phyloP scores from a whole-genome alignment of 202 grass and related monocot genomes.

The Dendrocalamus latiflorus region DNA sequence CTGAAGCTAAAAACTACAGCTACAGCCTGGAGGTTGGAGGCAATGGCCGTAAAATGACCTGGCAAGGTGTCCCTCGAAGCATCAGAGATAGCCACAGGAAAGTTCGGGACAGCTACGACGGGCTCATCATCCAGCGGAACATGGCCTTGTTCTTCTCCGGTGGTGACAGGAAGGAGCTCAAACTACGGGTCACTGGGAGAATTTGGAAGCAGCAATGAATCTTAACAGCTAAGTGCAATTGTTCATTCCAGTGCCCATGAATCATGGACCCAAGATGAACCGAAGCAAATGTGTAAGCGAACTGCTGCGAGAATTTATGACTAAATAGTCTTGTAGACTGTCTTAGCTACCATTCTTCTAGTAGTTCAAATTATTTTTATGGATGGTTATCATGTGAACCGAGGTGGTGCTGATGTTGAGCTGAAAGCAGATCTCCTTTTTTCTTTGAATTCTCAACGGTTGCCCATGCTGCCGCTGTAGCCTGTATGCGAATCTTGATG shows the following conservation, averaged over 20 bases:
- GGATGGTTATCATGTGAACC: not conserved
- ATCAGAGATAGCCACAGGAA: no score
- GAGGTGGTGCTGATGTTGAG: not conserved
- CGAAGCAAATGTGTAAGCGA: not conserved
- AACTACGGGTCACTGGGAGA: slow-evolving; percentile 85
- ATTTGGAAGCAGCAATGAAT: slow-evolving; percentile 91
- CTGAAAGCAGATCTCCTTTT: slow-evolving; percentile 36
- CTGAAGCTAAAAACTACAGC: no score
- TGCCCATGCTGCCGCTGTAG: not conserved
- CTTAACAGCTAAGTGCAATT: not conserved
- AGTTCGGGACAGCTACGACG: no score
- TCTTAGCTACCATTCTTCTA: not conserved
- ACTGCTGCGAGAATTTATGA: not conserved
- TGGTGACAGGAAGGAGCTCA: slow-evolving; percentile 87
- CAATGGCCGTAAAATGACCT: no score
- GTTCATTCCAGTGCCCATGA: not conserved
- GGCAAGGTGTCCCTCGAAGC: no score
- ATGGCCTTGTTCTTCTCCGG: no score
- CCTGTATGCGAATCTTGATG: not conserved
- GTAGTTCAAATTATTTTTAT: not conserved
- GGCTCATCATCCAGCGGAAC: no score
- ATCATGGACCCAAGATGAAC: not conserved
- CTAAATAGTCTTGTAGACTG: not conserved
- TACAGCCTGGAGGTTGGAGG: no score
- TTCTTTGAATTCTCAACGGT: slow-evolving; percentile 24